These are phyloP conservation scores for Nannizziopsis barbatae DNA, from an alignment of 2,329 filamentous ascomycete species.

Conservation along the genomic window DNA sequence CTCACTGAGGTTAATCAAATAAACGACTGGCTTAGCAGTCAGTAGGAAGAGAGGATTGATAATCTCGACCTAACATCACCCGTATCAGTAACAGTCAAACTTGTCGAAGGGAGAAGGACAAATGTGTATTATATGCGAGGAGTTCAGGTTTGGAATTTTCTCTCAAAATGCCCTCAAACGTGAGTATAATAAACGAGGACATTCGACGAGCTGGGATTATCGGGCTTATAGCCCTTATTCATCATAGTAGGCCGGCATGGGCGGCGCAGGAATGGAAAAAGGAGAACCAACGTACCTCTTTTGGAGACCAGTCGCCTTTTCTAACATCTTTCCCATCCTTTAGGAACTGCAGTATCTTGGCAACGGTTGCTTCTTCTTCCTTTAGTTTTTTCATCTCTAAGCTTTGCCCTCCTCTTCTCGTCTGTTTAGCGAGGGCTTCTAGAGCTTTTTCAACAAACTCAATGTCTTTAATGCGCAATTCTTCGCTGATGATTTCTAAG, in stretches of 20 bases:
- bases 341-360: slow-evolving; percentile 74
- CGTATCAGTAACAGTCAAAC: slow-evolving; percentile 18
- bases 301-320: slow-evolving; percentile 77
- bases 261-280: slow-evolving; percentile 19
- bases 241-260: slow-evolving; percentile 51
- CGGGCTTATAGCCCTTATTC: slow-evolving; percentile 95
- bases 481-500: slow-evolving; percentile 91
- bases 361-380: slow-evolving; percentile 85
- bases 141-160: slow-evolving; percentile 61
- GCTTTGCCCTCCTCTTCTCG: slow-evolving; percentile 82
- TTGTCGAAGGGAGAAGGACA: slow-evolving; percentile 12
- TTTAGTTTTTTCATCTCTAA: slow-evolving; percentile 96
- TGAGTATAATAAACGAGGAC: slow-evolving; percentile 57
- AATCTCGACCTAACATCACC: slow-evolving; percentile 63
- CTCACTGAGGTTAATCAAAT: slow-evolving; percentile 92
- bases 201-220: slow-evolving; percentile 99
- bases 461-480: slow-evolving; percentile 94
- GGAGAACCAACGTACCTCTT: slow-evolving; percentile 59
- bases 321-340: slow-evolving; percentile 87
- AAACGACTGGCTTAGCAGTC: slow-evolving; percentile 93
- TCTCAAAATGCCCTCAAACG: slow-evolving; percentile 76
- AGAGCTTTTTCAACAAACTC: slow-evolving; percentile 96
- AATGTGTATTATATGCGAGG: slow-evolving; percentile 11
- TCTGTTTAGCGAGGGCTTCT: slow-evolving; percentile 88
- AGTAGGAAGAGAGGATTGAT: slow-evolving; percentile 96